Base-by-base conservation (phyloP, 768 basidiomycete genomes). In the Lactarius sanguifluus region DNA sequence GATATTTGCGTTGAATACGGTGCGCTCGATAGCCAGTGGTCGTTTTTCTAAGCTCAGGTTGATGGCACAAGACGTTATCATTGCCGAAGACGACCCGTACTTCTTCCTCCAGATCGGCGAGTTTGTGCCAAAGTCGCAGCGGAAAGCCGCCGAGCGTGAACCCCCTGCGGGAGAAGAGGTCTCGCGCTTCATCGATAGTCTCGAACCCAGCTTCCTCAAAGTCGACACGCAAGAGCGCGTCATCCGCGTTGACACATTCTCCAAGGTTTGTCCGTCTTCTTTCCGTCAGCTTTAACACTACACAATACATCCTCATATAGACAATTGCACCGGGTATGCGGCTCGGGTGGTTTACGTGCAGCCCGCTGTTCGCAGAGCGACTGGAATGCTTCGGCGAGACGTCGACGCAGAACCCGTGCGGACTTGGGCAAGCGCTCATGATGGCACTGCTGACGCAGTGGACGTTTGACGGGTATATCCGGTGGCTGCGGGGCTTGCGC, bases 31-130 rank as follows among this genome's bases (percentile, higher is more conserved):
- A 20, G n/a, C 28, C 13, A 36, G 66, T 32, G 23, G 64, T 40
- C 55, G 18, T 4, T 66, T 32, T 68, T 28, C 23, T 55, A 30
- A 15, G 23, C 23, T 15, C 8, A 23, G 18, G 18, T 36, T 10
- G 16, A 12, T 15, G 41, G 5, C 28, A 7, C 18, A 30, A 88
- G 86, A 92, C 69, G 75, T 92, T 32, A 86, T 92, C 69, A 91
- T 91, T 67, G 85, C 89, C 62, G 91, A 93, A 78, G 91, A 94
- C 71, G 91, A 92, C 75, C 91, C 92, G 4, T 92, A 92, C 75
- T 87, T 84, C 76, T 90, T 91, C 78, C 78, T 92, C 28, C 90
- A 91, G 73, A 77, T 85, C 68, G 84, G 82, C 0, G 68, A 76
- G 2, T 91, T 89, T 74, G 72, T 79, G 8, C 81, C 80, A 6